Evolutionary conservation across 257 asterid genomes (phyloP), one percentile per base, ranked within the genome.

Genomic region (Solanum sparsipilum): DNA sequence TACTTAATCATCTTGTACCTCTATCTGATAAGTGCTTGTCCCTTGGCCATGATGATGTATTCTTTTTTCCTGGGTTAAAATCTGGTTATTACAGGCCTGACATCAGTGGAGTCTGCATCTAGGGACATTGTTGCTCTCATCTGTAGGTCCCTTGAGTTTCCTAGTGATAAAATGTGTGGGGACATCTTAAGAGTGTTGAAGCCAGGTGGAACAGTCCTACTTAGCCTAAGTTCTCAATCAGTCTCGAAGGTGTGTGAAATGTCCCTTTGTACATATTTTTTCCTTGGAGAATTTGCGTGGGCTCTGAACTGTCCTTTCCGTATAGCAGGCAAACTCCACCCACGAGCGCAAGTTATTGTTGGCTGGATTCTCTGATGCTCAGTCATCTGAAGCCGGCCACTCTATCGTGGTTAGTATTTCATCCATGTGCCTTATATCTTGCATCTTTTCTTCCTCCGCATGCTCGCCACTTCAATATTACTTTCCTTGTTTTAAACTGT

Each of bases 291-390:
- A 81, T 27, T 15, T 81, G 85, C 46, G 34, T 27, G 39, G 38
- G 4, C 65, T 81, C 16, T 81, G 67, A 81, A 46, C 32, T 44
- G 67, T 44, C 67, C 68, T 34, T 90, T 90, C 87, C 20, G 83
- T 44, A 39, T 41, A 90, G 93, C 95, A 95, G 98, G 35, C 73
- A 25, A 93, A 90, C 73, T 88, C 97, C 74, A 90, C 94, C 76
- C 94, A 93, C 56, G 96, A 95, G 89, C 98, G 95, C 75, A 93
- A 92, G 92, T 90, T 96, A 84, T 86, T 97, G 63, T 90, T 97
- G 87, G 95, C 97, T 83, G 98, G 99, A 67, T 96, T 96, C 89
- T 79, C 93, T 92, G 98, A 96, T 88, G 89, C 95, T 35, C 87
- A 90, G 87, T 74, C 94, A 89, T 87, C 89, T 91, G 96, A 86